Base-by-base conservation (phyloP, 768 basidiomycete species). In the Russula ochroleuca region DNA sequence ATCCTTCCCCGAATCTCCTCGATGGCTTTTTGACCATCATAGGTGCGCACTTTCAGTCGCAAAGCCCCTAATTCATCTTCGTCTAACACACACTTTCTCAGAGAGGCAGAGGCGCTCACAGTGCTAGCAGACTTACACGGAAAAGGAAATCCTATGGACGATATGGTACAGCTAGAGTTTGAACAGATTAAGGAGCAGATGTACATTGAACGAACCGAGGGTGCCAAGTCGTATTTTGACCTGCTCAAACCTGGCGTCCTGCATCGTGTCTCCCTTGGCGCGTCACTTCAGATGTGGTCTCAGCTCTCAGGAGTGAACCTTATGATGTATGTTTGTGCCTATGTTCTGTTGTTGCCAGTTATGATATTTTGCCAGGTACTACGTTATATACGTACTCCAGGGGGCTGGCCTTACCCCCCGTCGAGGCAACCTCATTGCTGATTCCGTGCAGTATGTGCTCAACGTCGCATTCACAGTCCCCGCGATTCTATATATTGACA, bases 221-320 rank as follows among this genome's bases (percentile, higher is more conserved):
- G 88, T 19, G 85, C 87, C 31, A 89, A 88, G 69, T 85, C 85
- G 0, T 86, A 83, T 69, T 66, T 79, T 14, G 88, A 92, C 72
- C 76, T 91, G 21, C 67, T 90, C 61, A 86, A 83, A 68, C 80
- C 81, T 9, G 83, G 84, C 40, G 83, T 88, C 66, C 76, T 86
- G 56, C 83, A 88, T 58, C 86, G 90, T 69, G 87, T 90, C 33
- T 75, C 81, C 63, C 80, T 92, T 28, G 90, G 88, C 41, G 79
- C 80, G 64, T 78, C 79, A n/a, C 75, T 90, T 43, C 90, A 92
- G 73, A 87, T 87, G 83, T 91, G 88, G 90, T 84, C 83, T 64
- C 90, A 91, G 70, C 76, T 90, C 21, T 80, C 79, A 11, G 86
- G 87, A 40, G 88, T 90, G 85, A 89, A 90, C 71, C 82, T 90